These are phyloP conservation scores for Scortechinia acanthostroma DNA, from an alignment of 2,329 filamentous ascomycete genomes.

Conservation along the genomic window DNA sequence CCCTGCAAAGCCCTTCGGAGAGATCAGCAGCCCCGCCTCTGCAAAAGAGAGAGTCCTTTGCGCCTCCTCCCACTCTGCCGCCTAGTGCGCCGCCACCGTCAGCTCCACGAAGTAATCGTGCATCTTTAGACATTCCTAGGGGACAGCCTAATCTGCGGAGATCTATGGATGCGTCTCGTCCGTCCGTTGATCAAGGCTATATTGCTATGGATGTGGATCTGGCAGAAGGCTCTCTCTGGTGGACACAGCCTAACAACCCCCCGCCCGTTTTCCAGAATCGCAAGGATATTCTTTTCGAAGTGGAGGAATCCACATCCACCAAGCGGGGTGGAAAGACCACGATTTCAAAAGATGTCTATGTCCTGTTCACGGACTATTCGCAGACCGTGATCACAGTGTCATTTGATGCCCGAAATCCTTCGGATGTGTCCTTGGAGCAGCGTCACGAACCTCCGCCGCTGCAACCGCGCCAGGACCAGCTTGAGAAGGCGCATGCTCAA, in stretches of 20 bases:
- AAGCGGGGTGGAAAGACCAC: constrained; percentile 62
- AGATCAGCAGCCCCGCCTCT: not conserved
- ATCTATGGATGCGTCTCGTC: constrained; percentile 8
- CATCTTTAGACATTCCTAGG: constrained; percentile 57
- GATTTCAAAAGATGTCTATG: constrained; percentile 63
- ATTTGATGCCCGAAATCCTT: constrained; percentile 70
- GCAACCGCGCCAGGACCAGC: constrained; percentile 79
- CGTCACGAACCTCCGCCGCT: constrained; percentile 78
- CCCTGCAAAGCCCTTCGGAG: not conserved
- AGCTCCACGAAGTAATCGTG: constrained; percentile 32
- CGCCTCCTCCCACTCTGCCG: constrained; percentile 10
- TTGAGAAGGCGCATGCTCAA: constrained; percentile 76
- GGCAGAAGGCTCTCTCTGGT: constrained; percentile 4
- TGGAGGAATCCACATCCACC: constrained; percentile 43
- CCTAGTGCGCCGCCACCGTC: constrained; percentile 21
- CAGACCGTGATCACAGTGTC: constrained; percentile 80
- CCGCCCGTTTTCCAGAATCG: constrained; percentile 54
- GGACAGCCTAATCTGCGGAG: constrained; percentile 36
- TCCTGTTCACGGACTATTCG: constrained; percentile 94
- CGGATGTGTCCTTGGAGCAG: constrained; percentile 73
- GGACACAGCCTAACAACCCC: constrained; percentile 38
- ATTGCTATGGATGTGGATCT: not conserved
- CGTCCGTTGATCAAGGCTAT: not conserved
- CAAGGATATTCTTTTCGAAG: constrained; percentile 51
- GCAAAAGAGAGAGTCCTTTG: not conserved